Evolutionary conservation across 2,329 filamentous ascomycete genomes (phyloP).

Genomic region (Diaporthe humulicola): DNA sequence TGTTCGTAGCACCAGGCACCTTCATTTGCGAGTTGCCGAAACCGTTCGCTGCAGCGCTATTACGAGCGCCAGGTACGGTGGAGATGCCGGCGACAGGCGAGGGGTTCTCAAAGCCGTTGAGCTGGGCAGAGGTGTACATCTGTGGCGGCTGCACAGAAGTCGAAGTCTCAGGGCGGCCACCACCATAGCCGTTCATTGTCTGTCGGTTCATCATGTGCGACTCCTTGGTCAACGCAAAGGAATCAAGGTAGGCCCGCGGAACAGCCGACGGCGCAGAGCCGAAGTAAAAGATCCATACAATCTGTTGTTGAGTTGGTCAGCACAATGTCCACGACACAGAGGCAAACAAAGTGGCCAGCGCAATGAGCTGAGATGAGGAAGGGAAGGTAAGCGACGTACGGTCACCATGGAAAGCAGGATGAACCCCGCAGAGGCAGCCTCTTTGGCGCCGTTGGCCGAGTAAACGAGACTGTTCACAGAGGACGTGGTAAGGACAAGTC

Average conservation of each 20-base stretch:
- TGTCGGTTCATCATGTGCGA: constrained; percentile 74
- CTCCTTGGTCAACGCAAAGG: constrained; percentile 94
- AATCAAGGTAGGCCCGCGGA: constrained; percentile 93
- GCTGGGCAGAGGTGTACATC: constrained; percentile 91
- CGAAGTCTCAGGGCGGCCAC: constrained; percentile 84
- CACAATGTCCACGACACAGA: neutral
- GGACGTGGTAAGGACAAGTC: constrained; percentile 87
- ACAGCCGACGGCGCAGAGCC: constrained; percentile 90
- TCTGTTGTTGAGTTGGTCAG: constrained; percentile 63
- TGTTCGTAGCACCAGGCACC: constrained; percentile 42
- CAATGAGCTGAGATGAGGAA: neutral
- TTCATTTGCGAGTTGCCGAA: constrained; percentile 47
- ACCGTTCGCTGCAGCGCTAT: constrained; percentile 57
- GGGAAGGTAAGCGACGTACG: constrained; percentile 66
- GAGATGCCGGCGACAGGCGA: constrained; percentile 84
- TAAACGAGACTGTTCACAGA: constrained; percentile 91
- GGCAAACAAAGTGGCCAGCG: neutral
- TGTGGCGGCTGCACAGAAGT: constrained; percentile 84
- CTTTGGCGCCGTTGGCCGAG: constrained; percentile 76
- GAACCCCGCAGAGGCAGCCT: constrained; percentile 92
- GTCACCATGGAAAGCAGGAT: constrained; percentile 94
- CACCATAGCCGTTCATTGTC: constrained; percentile 80
- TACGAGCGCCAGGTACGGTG: constrained; percentile 61
- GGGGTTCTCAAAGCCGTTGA: constrained; percentile 96
- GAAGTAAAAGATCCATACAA: constrained; percentile 99